phyloP scores from a whole-genome alignment of 768 basidiomycete genomes.

The Russula sp. region DNA sequence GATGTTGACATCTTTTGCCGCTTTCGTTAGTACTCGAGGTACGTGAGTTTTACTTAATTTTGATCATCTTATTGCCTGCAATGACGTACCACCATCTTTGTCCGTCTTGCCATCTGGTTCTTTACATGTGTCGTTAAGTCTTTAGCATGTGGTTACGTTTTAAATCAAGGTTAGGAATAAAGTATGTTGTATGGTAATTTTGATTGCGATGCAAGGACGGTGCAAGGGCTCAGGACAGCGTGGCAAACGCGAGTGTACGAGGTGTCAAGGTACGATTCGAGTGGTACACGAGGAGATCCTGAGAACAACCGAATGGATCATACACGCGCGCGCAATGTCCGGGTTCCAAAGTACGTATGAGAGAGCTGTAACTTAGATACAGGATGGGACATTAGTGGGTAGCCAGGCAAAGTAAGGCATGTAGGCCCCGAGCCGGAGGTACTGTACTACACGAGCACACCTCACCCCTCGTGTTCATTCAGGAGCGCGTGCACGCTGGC shows the following conservation, averaged over 20 bases:
- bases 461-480: too few species aligned
- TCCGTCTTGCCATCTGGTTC: slow-evolving; percentile 1
- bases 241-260: not conserved
- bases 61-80: not conserved
- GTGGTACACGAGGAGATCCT: too few species aligned
- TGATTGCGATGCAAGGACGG: not conserved
- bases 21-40: slow-evolving; percentile 4
- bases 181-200: slow-evolving; percentile 15
- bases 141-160: slow-evolving; percentile 9
- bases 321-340: too few species aligned
- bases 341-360: too few species aligned
- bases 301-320: too few species aligned
- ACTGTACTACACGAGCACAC: too few species aligned
- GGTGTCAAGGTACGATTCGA: too few species aligned
- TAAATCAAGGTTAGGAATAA: slow-evolving; percentile 14
- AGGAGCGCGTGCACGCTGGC: too few species aligned
- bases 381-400: too few species aligned
- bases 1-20: not conserved
- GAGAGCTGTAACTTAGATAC: too few species aligned
- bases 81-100: slow-evolving; percentile 1
- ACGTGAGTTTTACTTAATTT: slow-evolving; percentile 17
- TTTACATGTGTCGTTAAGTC: slow-evolving; percentile 2
- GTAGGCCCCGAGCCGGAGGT: too few species aligned
- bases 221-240: not conserved
- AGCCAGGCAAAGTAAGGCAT: too few species aligned